These are phyloP conservation scores for Trichoderma asperelloides DNA, from an alignment of 495 filamentous ascomycete genomes.

Conservation along the genomic window DNA sequence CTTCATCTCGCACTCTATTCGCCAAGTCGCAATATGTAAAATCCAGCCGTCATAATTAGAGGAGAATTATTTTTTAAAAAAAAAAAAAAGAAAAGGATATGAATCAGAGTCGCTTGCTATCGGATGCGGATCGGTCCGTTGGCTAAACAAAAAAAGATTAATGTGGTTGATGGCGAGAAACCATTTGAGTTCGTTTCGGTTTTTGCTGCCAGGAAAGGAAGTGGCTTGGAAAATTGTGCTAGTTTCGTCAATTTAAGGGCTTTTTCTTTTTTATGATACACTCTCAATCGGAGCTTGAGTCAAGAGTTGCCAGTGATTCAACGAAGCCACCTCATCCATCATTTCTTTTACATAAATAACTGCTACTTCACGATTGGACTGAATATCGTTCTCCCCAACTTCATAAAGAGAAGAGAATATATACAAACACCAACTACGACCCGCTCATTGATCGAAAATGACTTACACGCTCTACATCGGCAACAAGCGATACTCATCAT, in stretches of 20 bases:
- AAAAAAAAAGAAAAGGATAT: not conserved
- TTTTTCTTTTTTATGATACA: not conserved
- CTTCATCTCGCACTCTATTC: not conserved
- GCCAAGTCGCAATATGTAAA: not conserved
- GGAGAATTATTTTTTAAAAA: not conserved
- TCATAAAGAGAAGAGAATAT: not conserved
- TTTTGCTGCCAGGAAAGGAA: no score
- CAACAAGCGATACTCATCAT: slow-evolving; percentile 28
- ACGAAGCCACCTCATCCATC: no score
- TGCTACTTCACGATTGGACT: no score
- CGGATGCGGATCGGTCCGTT: not conserved
- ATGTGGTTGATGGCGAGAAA: not conserved
- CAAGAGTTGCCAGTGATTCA: no score
- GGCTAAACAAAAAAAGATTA: not conserved
- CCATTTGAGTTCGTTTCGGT: no score
- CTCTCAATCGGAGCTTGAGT: no score
- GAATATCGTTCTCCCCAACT: not conserved
- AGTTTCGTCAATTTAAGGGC: not conserved
- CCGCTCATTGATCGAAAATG: slow-evolving; percentile 12
- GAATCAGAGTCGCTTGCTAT: not conserved
- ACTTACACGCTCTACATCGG: slow-evolving; percentile 25
- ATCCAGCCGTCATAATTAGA: no score
- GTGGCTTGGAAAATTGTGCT: not conserved
- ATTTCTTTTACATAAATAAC: no score
- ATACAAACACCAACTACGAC: not conserved